Evolutionary conservation across 768 basidiomycete species (phyloP), one percentile per base, ranked within the genome.

Genomic region (Lentinula raphanica): DNA sequence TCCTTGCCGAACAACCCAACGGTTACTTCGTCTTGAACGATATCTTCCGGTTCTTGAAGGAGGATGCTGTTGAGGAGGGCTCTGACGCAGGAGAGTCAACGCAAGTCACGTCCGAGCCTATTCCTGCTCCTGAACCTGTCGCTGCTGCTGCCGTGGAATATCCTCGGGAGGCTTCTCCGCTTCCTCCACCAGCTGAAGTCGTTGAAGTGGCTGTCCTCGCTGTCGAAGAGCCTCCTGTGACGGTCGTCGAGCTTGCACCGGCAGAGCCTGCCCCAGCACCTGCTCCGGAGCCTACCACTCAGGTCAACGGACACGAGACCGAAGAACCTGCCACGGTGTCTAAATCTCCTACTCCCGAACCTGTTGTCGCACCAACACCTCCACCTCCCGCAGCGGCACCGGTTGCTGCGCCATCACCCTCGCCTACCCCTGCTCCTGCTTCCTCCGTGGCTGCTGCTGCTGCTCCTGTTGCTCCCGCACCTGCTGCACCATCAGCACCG

Each of bases 21-120:
- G 97, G 97, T 42, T 99, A 98, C 79, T 99, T 96, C 70, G 97
- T 99, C 63, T 87, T 99, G 74, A 99, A 99, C 75, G 97, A 99
- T 77, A 98, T 98, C 78, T 99, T 98, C 87, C 90, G 97, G 60
- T 98, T 97, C 82, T 79, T 99, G 62, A 98, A 97, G 78, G 97
- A 98, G 76, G 94, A 98, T 68, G 76, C 83, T 7, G 87, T 91
- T 55, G 93, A 93, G 63, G 79, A 79, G 28, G 93, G 92, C 57
- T 15, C 36, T 17, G 51, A 53, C 90, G 90, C 46, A 80, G 69
- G 13, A 28, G 78, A 76, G 23, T 66, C 74, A 50, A 61, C 70
- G 17, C 63, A 74, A 35, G 70, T 74, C 28, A 65, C 72, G 19
- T 71, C 75, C 5, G 68, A 65, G 35, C 61, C 68, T 45, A 60